Percentiles rank a stretch among this genome's conserved stretches.
phyloP scores from a whole-genome alignment of 2,329 filamentous ascomycete species.

The Fusarium fracticaudum region DNA sequence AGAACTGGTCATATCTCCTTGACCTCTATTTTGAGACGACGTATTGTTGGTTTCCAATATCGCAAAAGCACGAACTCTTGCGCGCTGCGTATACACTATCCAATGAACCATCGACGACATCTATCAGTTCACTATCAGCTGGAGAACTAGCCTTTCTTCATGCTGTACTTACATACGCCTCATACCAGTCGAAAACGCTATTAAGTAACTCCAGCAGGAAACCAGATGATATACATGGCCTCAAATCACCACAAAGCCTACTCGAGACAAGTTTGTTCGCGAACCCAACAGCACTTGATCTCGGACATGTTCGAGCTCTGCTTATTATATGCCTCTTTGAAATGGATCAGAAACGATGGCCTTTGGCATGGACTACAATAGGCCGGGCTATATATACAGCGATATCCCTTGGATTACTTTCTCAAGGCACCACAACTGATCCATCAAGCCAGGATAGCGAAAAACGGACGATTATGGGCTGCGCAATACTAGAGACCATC shows the following conservation, averaged over 20 bases:
- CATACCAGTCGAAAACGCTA: not conserved
- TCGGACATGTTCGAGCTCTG: not conserved
- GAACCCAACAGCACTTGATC: not conserved
- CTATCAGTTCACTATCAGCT: not conserved
- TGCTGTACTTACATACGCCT: not conserved
- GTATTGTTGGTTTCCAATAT: conserved; percentile 1
- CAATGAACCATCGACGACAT: fast-evolving
- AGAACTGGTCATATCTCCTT: not conserved
- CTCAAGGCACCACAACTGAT: too few species aligned
- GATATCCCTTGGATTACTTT: fast-evolving
- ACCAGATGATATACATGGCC: fast-evolving
- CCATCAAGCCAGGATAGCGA: not conserved
- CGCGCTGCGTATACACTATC: not conserved
- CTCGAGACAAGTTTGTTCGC: not conserved
- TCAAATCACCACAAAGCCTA: not conserved
- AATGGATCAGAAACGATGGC: not conserved
- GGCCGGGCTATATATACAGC: not conserved
- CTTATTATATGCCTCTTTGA: not conserved
- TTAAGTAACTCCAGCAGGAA: fast-evolving
- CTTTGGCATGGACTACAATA: not conserved
- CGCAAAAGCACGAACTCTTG: conserved; percentile 6
- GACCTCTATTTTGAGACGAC: conserved; percentile 10
- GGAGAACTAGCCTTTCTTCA: conserved; percentile 1
- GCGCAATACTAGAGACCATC: not conserved
- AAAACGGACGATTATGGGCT: not conserved